Evolutionary conservation across 2,329 filamentous ascomycete species (phyloP).

Genomic region (Didymella pinodella): DNA sequence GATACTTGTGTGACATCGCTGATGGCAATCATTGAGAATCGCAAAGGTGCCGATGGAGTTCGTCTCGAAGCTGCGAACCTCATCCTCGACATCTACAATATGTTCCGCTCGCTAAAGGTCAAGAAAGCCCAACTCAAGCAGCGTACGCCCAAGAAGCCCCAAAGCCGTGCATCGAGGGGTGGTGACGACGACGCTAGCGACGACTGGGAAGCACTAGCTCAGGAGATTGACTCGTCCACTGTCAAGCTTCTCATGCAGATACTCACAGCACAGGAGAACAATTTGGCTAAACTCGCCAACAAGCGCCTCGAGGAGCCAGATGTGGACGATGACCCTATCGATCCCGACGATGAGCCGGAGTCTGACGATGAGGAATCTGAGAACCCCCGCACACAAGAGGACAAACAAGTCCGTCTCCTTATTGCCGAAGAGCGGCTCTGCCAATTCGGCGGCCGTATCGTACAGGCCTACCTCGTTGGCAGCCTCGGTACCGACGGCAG

Average conservation of each 20-base stretch:
- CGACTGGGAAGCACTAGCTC: constrained; percentile 67
- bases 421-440: constrained; percentile 86
- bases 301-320: constrained; percentile 54
- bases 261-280: constrained; percentile 78
- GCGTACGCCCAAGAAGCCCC: constrained; percentile 44
- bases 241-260: constrained; percentile 75
- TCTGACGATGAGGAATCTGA: constrained; percentile 64
- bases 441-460: constrained; percentile 82
- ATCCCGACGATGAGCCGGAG: constrained; percentile 69
- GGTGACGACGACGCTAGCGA: constrained; percentile 50
- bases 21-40: constrained; percentile 58
- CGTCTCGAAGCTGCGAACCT: constrained; percentile 77
- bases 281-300: constrained; percentile 56
- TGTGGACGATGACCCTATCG: constrained; percentile 76
- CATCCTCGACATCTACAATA: constrained; percentile 81
- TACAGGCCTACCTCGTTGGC: constrained; percentile 78
- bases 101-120: constrained; percentile 76
- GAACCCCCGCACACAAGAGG: constrained; percentile 53
- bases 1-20: constrained; percentile 61
- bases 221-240: constrained; percentile 70
- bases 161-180: constrained; percentile 25
- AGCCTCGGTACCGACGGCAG: constrained; percentile 68
- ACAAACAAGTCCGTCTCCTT: constrained; percentile 70
- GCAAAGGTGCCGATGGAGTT: constrained; percentile 76
- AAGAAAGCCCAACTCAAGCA: constrained; percentile 42